phyloP scores from a whole-genome alignment of 345 rosid species.

The Salix purpurea region DNA sequence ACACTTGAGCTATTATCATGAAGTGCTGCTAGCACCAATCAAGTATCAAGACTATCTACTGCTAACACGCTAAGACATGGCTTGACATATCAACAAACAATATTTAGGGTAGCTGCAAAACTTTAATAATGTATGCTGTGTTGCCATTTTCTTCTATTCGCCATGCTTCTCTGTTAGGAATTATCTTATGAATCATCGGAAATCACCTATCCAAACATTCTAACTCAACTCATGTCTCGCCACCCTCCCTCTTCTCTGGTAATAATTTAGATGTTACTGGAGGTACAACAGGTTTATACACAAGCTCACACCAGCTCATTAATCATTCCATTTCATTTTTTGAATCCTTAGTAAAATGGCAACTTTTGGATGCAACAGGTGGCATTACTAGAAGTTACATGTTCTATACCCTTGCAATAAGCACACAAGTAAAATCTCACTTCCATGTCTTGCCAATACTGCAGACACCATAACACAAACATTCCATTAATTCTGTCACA shows the following conservation, averaged over 20 bases:
- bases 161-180: neutral
- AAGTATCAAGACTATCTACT: neutral
- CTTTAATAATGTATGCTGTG: neutral
- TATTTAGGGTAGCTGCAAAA: neutral
- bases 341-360: neutral
- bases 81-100: neutral
- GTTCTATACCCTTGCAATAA: neutral
- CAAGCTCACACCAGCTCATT: neutral
- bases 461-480: neutral
- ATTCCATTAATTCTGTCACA: neutral
- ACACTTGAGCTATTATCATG: neutral
- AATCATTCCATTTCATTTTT: neutral
- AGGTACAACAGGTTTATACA: neutral
- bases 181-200: neutral
- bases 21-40: neutral
- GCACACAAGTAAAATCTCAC: neutral
- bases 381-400: neutral
- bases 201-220: neutral
- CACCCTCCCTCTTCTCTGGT: neutral
- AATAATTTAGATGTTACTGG: neutral
- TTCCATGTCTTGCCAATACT: neutral
- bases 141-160: neutral
- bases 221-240: neutral
- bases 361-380: neutral
- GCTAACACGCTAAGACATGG: neutral